Evolutionary conservation across 805 yeast genomes (phyloP).

Genomic region (Hanseniaspora vineae): DNA sequence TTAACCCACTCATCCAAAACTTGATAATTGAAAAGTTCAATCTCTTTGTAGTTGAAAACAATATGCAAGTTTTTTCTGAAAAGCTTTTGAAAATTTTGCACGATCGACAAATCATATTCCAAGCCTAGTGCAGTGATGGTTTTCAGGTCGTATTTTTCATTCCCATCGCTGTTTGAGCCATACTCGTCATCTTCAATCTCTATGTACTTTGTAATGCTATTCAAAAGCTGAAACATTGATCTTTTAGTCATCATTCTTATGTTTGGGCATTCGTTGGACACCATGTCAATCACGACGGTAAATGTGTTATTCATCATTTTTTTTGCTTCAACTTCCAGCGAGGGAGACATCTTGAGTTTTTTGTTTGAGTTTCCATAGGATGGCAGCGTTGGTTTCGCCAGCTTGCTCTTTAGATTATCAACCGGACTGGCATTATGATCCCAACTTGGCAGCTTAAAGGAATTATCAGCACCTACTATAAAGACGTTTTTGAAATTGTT

Average conservation of each 20-base stretch:
- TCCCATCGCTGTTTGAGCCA: constrained; percentile 4
- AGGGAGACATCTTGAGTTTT: too few species aligned
- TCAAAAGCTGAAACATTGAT: constrained; percentile 21
- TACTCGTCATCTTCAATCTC: constrained; percentile 7
- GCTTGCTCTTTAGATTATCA: too few species aligned
- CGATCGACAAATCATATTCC: constrained; percentile 22
- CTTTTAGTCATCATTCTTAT: constrained; percentile 25
- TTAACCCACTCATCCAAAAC: constrained; percentile 14
- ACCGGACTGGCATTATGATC: neutral
- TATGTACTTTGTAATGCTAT: constrained; percentile 10
- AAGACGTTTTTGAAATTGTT: constrained; percentile 24
- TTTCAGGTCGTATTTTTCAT: constrained; percentile 1
- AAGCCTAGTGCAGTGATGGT: constrained; percentile 1
- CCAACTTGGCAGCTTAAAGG: constrained; percentile 25
- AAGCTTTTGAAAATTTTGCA: constrained; percentile 17
- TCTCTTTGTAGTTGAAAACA: constrained; percentile 22
- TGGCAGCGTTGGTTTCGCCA: too few species aligned
- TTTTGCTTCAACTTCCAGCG: constrained; percentile 9
- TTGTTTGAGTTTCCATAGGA: too few species aligned
- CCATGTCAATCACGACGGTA: constrained; percentile 22
- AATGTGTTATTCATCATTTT: constrained; percentile 9
- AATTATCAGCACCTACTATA: constrained; percentile 31
- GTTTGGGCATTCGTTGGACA: constrained; percentile 27
- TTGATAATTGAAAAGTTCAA: constrained; percentile 19
- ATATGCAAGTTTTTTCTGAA: constrained; percentile 18